These are phyloP conservation scores for Cryptosporidium ubiquitum DNA, from an alignment of 169 alveolate species.

Conservation along the genomic window DNA sequence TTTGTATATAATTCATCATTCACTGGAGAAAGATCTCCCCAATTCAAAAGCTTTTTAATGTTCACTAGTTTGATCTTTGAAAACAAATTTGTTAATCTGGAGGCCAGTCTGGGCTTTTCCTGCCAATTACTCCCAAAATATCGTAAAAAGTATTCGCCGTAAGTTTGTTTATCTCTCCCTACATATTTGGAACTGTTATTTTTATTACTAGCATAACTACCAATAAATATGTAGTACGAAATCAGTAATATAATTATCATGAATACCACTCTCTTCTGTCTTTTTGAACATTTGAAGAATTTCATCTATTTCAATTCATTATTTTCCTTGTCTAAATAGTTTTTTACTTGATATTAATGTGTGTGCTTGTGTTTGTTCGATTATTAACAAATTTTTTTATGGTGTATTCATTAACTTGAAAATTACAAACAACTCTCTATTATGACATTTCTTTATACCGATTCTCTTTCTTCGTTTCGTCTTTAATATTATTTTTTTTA, in stretches of 20 bases:
- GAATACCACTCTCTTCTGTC: constrained; percentile 16
- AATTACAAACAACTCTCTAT: neutral
- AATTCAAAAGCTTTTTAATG: neutral
- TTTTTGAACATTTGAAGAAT: constrained; percentile 8
- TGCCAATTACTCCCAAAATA: neutral
- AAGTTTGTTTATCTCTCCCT: neutral
- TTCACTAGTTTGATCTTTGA: neutral
- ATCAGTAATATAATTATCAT: constrained; percentile 26
- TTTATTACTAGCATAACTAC: neutral
- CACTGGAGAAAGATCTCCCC: neutral
- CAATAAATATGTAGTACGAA: constrained; percentile 6
- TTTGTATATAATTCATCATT: neutral
- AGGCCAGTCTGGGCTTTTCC: neutral
- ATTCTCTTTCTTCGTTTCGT: neutral
- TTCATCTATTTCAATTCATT: constrained; percentile 27
- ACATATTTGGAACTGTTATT: neutral
- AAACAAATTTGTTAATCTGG: neutral
- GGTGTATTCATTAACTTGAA: neutral
- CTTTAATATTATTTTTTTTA: constrained; percentile 1
- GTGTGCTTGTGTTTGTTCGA: neutral
- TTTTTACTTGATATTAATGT: neutral
- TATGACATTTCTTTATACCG: neutral
- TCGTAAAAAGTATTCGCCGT: neutral
- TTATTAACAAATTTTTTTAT: neutral
- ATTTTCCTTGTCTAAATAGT: neutral